Percentiles rank a stretch among this genome's conserved stretches.
phyloP scores from a whole-genome alignment of 202 grass and related monocot genomes.

The Zizania palustris region DNA sequence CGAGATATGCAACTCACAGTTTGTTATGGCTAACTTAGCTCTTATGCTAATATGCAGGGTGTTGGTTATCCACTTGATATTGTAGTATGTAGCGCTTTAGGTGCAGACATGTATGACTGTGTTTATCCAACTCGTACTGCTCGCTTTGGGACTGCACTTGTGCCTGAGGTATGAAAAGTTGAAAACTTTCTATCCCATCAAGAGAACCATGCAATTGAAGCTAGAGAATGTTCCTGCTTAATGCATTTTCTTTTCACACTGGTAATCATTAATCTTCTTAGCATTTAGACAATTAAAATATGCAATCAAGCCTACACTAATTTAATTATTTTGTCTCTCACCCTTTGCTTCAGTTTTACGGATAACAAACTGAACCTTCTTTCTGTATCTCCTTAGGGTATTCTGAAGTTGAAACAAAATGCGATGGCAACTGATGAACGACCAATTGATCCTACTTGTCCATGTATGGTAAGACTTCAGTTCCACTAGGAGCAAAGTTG shows the following conservation, averaged over 20 bases:
- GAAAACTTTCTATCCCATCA: conserved; percentile 26
- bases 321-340: conserved; percentile 2
- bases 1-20: background rate
- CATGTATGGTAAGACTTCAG: conserved; percentile 77
- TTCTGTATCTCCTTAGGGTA: conserved; percentile 54
- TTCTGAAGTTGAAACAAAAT: conserved; percentile 88
- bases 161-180: conserved; percentile 66
- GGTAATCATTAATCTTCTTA: background rate
- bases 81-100: conserved; percentile 95
- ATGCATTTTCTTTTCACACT: background rate
- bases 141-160: conserved; percentile 89
- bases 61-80: conserved; percentile 99
- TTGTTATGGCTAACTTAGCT: conserved; percentile 38
- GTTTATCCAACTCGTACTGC: conserved; percentile 90
- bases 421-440: conserved; percentile 91
- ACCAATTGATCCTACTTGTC: conserved; percentile 88
- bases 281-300: background rate
- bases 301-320: conserved; percentile 7
- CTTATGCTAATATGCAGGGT: conserved; percentile 62
- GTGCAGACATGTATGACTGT: conserved; percentile 95
- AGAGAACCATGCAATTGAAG: background rate
- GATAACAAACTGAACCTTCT: conserved; percentile 10
- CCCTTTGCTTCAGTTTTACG: background rate
- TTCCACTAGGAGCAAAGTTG: conserved; percentile 7
- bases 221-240: background rate